phyloP scores from a whole-genome alignment of 2,329 filamentous ascomycete species.

The Paracorniculantispora psalliotae region DNA sequence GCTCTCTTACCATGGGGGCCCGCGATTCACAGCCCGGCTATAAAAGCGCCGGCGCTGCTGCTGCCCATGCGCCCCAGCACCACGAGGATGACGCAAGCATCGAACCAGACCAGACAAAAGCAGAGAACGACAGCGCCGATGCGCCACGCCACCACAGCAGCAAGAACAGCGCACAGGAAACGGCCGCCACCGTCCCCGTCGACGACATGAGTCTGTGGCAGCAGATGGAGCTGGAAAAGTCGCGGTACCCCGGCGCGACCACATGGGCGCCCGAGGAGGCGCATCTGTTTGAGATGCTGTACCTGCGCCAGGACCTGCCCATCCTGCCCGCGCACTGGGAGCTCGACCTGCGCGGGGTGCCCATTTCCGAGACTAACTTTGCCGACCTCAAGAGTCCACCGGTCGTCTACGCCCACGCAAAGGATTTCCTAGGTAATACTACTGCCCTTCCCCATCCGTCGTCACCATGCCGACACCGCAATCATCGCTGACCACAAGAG shows the following conservation, averaged over 20 bases:
- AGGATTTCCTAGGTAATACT: slow-evolving; percentile 34
- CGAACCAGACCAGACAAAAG: not conserved
- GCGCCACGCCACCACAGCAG: not conserved
- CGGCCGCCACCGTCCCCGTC: slow-evolving; percentile 15
- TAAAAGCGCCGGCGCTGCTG: not conserved
- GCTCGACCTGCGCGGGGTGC: slow-evolving; percentile 36
- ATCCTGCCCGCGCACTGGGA: slow-evolving; percentile 37
- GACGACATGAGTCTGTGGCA: slow-evolving; percentile 26
- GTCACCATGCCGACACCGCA: not conserved
- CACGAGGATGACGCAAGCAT: not conserved
- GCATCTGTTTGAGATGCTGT: slow-evolving; percentile 37
- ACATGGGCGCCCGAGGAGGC: slow-evolving; percentile 50
- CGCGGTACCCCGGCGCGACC: slow-evolving; percentile 36
- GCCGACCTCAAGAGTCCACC: slow-evolving; percentile 27
- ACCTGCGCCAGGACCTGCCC: slow-evolving; percentile 35
- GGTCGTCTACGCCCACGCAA: slow-evolving; percentile 33
- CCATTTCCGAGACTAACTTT: slow-evolving; percentile 34
- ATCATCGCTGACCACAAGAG: slow-evolving; percentile 5
- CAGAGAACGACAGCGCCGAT: not conserved
- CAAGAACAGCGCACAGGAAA: not conserved
- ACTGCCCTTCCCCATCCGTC: not conserved
- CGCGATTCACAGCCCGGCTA: not conserved
- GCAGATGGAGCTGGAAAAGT: slow-evolving; percentile 42
- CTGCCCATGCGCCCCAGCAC: not conserved
- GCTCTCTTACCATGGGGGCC: not conserved